Evolutionary conservation across 169 alveolate species (phyloP).

Genomic region (Cyclospora cayetanensis): DNA sequence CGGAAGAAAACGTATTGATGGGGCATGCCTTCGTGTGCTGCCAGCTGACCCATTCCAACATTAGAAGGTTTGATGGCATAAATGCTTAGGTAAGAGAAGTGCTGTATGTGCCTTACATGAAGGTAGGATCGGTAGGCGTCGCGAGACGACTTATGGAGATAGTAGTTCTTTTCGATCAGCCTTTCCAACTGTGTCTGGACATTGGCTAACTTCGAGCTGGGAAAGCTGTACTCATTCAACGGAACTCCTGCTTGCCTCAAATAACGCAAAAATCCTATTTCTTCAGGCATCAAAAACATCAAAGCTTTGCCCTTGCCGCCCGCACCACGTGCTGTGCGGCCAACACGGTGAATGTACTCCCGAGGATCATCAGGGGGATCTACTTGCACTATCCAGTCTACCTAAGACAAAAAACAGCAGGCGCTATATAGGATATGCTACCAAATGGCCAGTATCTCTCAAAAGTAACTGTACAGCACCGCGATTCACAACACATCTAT

Average conservation of each 20-base stretch:
- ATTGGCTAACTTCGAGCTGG: constrained; percentile 95
- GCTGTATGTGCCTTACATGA: constrained; percentile 84
- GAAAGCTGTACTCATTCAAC: constrained; percentile 95
- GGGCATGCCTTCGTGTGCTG: no score
- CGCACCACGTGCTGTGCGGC: constrained; percentile 99
- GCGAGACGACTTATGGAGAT: constrained; percentile 95
- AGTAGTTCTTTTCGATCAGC: constrained; percentile 97
- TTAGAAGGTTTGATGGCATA: no score
- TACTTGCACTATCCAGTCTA: constrained; percentile 99
- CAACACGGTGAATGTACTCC: constrained; percentile 99
- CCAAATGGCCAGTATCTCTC: no score
- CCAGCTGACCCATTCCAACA: no score
- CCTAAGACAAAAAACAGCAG: constrained; percentile 80
- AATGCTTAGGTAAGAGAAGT: no score
- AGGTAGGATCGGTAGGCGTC: constrained; percentile 97
- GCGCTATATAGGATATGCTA: no score
- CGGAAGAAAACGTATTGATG: no score
- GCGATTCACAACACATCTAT: no score
- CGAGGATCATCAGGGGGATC: constrained; percentile 99
- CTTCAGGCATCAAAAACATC: constrained; percentile 97
- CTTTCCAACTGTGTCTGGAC: constrained; percentile 97
- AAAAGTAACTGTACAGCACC: no score
- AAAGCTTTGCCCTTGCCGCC: constrained; percentile 96
- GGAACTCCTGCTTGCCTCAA: constrained; percentile 75
- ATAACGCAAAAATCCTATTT: constrained; percentile 81